Percentiles rank a stretch among this genome's conserved stretches.
Conservation (phyloP, 2,329 filamentous ascomycete genomes). For the Nectriaceae sp. region DNA sequence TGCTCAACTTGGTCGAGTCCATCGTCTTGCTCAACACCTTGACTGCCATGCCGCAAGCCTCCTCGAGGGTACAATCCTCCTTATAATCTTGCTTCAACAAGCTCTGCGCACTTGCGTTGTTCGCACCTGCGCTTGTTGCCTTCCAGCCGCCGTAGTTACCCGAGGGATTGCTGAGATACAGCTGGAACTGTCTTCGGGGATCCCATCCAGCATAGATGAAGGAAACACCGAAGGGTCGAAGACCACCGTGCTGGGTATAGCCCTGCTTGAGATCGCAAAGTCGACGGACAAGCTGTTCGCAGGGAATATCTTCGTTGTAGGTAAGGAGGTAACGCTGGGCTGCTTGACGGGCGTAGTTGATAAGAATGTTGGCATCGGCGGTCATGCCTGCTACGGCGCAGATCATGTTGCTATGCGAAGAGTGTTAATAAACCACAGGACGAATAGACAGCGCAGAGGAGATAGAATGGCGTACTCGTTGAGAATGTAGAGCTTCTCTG, state of each 20-base stretch:
- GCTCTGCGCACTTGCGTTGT: constrained; percentile 96
- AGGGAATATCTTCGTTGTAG: constrained; percentile 99
- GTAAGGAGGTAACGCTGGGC: constrained; percentile 97
- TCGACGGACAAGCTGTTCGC: constrained; percentile 95
- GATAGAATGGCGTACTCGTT: constrained; percentile 74
- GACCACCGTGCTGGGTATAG: constrained; percentile 98
- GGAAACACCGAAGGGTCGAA: constrained; percentile 95
- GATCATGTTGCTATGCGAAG: constrained; percentile 86
- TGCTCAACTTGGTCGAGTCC: constrained; percentile 98
- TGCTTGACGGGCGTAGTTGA: constrained; percentile 98
- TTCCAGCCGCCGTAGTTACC: constrained; percentile 99
- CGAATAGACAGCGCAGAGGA: background rate
- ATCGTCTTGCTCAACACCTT: constrained; percentile 99
- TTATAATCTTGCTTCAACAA: constrained; percentile 99
- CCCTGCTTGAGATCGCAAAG: constrained; percentile 98
- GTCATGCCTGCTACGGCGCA: constrained; percentile 99
- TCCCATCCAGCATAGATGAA: constrained; percentile 99
- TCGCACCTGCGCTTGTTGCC: constrained; percentile 94
- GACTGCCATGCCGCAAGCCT: constrained; percentile 95
- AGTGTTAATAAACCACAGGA: constrained; percentile 9
- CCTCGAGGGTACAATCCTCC: constrained; percentile 93
- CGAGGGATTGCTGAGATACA: constrained; percentile 98
- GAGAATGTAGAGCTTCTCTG: constrained; percentile 98
- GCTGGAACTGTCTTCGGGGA: constrained; percentile 92
- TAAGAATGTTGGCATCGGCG: constrained; percentile 98